phyloP scores from a whole-genome alignment of 306 rosid genomes.

The Gastrolobium villosum region DNA sequence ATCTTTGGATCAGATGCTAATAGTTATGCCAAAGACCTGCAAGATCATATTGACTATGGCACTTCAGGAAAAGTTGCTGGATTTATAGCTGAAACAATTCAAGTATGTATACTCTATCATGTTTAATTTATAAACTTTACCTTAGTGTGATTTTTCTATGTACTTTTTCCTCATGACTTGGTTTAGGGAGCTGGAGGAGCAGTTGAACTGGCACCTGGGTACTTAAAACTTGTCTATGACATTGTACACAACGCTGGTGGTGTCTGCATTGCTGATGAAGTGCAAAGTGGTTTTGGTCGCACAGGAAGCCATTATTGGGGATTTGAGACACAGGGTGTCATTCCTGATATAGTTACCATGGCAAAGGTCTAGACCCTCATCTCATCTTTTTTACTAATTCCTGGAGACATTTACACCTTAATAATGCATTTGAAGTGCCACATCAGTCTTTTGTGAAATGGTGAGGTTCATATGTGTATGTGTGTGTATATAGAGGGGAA shows the following conservation, averaged over 20 bases:
- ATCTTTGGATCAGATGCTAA: constrained; percentile 69
- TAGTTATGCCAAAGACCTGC: constrained; percentile 69
- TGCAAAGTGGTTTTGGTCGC: constrained; percentile 82
- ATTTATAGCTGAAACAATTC: constrained; percentile 78
- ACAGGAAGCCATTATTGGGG: constrained; percentile 89
- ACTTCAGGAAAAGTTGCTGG: constrained; percentile 79
- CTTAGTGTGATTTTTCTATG: constrained; percentile 1
- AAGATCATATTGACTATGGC: constrained; percentile 78
- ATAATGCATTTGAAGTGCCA: constrained; percentile 13
- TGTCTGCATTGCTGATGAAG: constrained; percentile 87
- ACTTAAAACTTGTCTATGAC: constrained; percentile 75
- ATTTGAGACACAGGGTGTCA: constrained; percentile 76
- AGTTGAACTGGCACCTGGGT: constrained; percentile 81
- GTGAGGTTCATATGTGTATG: neutral
- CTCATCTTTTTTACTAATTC: neutral
- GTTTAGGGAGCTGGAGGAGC: constrained; percentile 79
- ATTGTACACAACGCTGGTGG: constrained; percentile 79
- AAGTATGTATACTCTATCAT: constrained; percentile 52
- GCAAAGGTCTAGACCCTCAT: constrained; percentile 65
- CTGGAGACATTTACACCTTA: neutral
- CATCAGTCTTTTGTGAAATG: constrained; percentile 1
- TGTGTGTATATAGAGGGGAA: no score
- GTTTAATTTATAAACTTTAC: neutral
- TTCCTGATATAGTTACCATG: constrained; percentile 88
- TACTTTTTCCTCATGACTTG: neutral